A percentile compares a stretch with the other conserved stretches of the same genome.
Evolutionary conservation across 257 asterid genomes (phyloP).

Genomic region (Paraleonurus japonicus): DNA sequence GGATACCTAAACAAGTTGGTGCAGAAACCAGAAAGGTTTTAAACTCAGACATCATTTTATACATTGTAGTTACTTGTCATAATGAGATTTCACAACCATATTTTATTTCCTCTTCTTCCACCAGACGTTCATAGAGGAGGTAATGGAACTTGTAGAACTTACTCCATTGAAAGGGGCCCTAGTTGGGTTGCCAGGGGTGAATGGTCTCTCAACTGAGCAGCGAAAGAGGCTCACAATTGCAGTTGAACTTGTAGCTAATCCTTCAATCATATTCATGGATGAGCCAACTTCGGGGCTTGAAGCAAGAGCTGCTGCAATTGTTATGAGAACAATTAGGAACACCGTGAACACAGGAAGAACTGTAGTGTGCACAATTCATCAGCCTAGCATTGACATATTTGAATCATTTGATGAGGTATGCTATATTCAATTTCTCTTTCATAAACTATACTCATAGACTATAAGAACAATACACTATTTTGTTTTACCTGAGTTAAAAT

Average conservation of each 20-base stretch:
- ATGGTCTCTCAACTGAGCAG: slow-evolving; percentile 57
- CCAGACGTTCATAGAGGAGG: slow-evolving; percentile 54
- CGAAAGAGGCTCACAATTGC: slow-evolving; percentile 64
- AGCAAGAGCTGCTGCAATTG: slow-evolving; percentile 66
- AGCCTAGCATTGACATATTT: slow-evolving; percentile 66
- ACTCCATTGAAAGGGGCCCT: slow-evolving; percentile 39
- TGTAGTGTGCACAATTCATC: slow-evolving; percentile 68
- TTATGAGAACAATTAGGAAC: slow-evolving; percentile 59
- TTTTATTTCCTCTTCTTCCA: neutral
- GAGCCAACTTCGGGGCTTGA: slow-evolving; percentile 67
- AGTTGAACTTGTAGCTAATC: slow-evolving; percentile 64
- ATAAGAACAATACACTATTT: no score
- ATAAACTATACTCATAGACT: neutral
- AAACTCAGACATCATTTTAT: neutral
- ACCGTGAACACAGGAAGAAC: slow-evolving; percentile 64
- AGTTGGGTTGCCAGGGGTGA: slow-evolving; percentile 56
- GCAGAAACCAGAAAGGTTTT: slow-evolving; percentile 42
- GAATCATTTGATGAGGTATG: slow-evolving; percentile 63
- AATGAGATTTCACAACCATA: neutral
- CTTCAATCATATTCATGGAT: slow-evolving; percentile 61
- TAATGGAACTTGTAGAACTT: slow-evolving; percentile 67
- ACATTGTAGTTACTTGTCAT: neutral
- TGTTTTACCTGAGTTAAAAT: neutral
- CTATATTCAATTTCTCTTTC: no score
- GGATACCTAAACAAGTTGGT: slow-evolving; percentile 45